These are phyloP conservation scores for Candida multigemmis DNA, from an alignment of 805 yeast genomes.

Conservation along the genomic window DNA sequence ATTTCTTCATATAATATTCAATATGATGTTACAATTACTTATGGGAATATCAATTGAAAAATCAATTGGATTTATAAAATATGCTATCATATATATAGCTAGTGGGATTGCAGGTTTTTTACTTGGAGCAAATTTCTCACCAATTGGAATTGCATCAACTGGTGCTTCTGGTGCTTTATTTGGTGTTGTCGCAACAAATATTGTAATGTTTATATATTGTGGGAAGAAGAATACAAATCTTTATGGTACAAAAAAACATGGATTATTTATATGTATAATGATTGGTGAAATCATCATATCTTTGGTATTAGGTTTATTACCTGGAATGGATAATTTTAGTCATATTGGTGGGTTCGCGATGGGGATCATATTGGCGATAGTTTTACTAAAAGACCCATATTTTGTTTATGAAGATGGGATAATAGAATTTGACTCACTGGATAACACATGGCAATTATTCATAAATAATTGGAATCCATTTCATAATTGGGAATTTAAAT, in stretches of 20 bases:
- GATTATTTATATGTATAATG: conserved; percentile 35
- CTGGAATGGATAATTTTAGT: conserved; percentile 68
- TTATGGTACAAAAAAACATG: conserved; percentile 38
- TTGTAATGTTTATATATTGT: conserved; percentile 44
- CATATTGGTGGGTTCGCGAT: conserved; percentile 69
- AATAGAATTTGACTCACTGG: conserved; percentile 22
- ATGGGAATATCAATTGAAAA: conserved; percentile 54
- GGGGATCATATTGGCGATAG: conserved; percentile 44
- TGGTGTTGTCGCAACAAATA: conserved; percentile 57
- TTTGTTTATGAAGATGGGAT: conserved; percentile 33
- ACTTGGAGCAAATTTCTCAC: conserved; percentile 62
- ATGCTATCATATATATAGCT: conserved; percentile 44
- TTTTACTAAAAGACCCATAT: conserved; percentile 48
- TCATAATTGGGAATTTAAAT: conserved; percentile 23
- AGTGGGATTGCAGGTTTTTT: conserved; percentile 62
- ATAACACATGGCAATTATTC: conserved; percentile 21
- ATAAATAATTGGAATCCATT: conserved; percentile 31
- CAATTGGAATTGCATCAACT: conserved; percentile 54
- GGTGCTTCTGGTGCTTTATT: conserved; percentile 70
- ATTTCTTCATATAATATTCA: conserved; percentile 56
- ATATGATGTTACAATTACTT: conserved; percentile 49
- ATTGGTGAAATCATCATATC: conserved; percentile 50
- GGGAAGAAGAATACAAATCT: conserved; percentile 41
- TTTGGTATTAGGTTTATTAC: conserved; percentile 56
- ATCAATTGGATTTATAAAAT: conserved; percentile 46